Evolutionary conservation across 495 filamentous ascomycete species (phyloP).

Genomic region (Lasiosphaeriaceae sp.): DNA sequence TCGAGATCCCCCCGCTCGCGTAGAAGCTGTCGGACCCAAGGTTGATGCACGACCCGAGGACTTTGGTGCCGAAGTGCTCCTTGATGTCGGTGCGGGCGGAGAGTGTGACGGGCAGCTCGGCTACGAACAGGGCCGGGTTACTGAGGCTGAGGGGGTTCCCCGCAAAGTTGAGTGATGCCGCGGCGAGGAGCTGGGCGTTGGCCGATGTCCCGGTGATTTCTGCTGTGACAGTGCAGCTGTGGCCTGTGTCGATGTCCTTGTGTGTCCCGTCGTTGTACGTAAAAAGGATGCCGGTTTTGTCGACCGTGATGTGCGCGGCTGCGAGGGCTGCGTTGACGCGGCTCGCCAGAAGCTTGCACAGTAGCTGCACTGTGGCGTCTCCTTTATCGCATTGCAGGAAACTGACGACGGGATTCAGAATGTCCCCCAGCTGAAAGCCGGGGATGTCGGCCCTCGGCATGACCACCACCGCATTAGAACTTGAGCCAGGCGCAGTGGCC

Average conservation of each 20-base stretch:
- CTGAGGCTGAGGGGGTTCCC: conserved; percentile 13
- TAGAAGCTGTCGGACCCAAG: conserved; percentile 10
- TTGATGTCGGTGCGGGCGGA: conserved; percentile 4
- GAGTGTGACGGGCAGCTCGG: conserved; percentile 14
- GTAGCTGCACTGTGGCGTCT: conserved; percentile 2
- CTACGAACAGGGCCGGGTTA: conserved; percentile 16
- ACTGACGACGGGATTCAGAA: conserved; percentile 12
- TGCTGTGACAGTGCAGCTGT: conserved; percentile 16
- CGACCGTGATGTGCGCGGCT: conserved; percentile 8
- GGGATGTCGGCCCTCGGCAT: conserved; percentile 6
- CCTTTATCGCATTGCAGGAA: conserved; percentile 13
- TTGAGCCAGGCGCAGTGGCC: neutral
- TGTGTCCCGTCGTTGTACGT: conserved; percentile 15
- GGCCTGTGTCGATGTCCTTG: conserved; percentile 15
- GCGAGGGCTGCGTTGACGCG: conserved; percentile 7
- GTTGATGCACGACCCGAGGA: conserved; percentile 8
- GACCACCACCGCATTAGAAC: neutral
- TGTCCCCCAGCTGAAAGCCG: conserved; percentile 5
- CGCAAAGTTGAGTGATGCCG: conserved; percentile 7
- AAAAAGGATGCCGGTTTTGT: conserved; percentile 13
- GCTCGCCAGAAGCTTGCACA: conserved; percentile 8
- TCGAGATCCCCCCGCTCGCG: conserved; percentile 2
- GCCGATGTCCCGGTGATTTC: conserved; percentile 9
- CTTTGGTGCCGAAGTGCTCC: conserved; percentile 9
- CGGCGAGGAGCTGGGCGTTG: conserved; percentile 7